Evolutionary conservation across 1,284 basidiomycete genomes (phyloP), one percentile per base, ranked within the genome.

Genomic region (Ustilago hordei): DNA sequence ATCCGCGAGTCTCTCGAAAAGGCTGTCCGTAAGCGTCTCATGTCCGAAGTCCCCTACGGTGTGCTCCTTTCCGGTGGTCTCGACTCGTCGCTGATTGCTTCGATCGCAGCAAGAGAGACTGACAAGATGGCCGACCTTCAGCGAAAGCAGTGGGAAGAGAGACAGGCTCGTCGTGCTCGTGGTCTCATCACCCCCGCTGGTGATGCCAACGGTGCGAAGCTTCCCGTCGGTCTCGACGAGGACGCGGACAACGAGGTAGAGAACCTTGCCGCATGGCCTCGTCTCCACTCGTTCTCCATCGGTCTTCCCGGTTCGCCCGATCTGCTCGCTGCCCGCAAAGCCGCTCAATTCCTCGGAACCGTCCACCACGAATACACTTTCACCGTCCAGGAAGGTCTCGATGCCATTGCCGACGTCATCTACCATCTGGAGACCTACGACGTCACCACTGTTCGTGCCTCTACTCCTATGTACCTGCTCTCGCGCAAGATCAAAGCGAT

Each of bases 371-470:
- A 98, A 88, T 98, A 95, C 87, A 93, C 95, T 19, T 99, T 99
- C 88, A 98, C 96, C 19, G 94, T 99, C 11, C 95, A 99, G 87
- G 97, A 99, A 87, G 97, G 97, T 62, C 89, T 99, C 56, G 97
- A 99, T 84, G 97, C 97, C 6, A 92, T 99, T 69, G 93, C 94
- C 4, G 97, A 99, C 75, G 97, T 99, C 74, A 98, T 99, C 82
- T 93, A 98, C 88, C 97, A 99, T 87, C 91, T 99, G 53, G 97
- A 99, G 89, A 99, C 97, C 1, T 99, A 95, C 88, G 97, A 99
- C 86, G 97, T 99, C 62, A 99, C 97, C 41, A 99, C 97, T 17
- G 95, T 98, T 60, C 93, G 97, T 66, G 97, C 97, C 5, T 95
- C 93, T 81, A 98, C 96, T 7, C 96, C 97, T 17, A 96, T 96